These are phyloP conservation scores for Populus trichocarpa DNA, from an alignment of 441 rosid species.

Conservation along the genomic window DNA sequence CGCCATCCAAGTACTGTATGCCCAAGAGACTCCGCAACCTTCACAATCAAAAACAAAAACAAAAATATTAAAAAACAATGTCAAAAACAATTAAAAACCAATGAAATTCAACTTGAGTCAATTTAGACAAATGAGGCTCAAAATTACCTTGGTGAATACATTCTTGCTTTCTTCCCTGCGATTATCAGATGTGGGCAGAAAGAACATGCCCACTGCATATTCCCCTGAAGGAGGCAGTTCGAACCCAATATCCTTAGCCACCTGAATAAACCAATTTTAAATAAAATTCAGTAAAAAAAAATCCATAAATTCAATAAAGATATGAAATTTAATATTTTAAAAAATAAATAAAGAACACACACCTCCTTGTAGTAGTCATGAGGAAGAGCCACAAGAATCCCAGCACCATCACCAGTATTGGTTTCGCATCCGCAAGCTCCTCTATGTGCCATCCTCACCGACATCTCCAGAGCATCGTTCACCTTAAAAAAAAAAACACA, in stretches of 20 bases:
- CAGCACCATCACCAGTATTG: constrained; percentile 99
- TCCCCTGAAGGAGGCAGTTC: constrained; percentile 76
- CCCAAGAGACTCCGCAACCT: constrained; percentile 99
- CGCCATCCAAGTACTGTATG: constrained; percentile 98
- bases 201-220: constrained; percentile 98
- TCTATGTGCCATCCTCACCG: constrained; percentile 91
- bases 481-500: constrained; percentile 37
- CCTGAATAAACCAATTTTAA: constrained; percentile 31
- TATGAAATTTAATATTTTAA: neutral
- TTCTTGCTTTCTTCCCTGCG: constrained; percentile 84
- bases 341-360: neutral
- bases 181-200: constrained; percentile 72
- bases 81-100: neutral
- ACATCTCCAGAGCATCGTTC: constrained; percentile 95
- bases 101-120: neutral
- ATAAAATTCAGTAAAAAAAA: neutral
- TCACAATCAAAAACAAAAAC: neutral
- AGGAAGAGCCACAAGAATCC: constrained; percentile 90
- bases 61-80: neutral
- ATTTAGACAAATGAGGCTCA: neutral
- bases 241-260: constrained; percentile 67
- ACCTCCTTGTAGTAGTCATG: constrained; percentile 82
- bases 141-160: constrained; percentile 81
- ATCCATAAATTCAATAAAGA: neutral
- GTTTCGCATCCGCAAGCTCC: constrained; percentile 99